phyloP scores from a whole-genome alignment of 106 monocot genomes.

The Phalaenopsis aphrodite region DNA sequence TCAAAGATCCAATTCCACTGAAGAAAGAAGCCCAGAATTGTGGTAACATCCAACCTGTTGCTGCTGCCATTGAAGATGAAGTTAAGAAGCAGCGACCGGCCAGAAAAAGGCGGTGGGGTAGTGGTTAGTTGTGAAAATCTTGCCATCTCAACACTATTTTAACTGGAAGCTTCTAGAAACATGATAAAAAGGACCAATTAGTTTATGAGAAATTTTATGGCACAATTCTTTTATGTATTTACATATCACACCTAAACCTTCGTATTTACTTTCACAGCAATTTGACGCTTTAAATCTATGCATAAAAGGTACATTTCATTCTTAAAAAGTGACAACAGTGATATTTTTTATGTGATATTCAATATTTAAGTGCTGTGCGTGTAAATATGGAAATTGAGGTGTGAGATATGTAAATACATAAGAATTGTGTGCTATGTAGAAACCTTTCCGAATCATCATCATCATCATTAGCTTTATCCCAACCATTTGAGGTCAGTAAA shows the following conservation, averaged over 20 bases:
- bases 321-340: too few species aligned
- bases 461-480: background rate
- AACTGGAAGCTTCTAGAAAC: background rate
- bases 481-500: background rate
- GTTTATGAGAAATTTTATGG: background rate
- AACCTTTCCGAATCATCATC: background rate
- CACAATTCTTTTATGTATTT: too few species aligned
- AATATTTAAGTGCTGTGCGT: too few species aligned
- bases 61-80: constrained; percentile 13
- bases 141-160: background rate
- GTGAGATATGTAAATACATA: too few species aligned
- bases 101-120: constrained; percentile 46
- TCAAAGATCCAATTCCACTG: constrained; percentile 32
- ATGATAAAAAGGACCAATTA: background rate
- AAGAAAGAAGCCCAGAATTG: constrained; percentile 16
- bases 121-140: constrained; percentile 1
- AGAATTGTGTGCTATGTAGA: too few species aligned
- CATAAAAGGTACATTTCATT: too few species aligned
- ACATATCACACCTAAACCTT: too few species aligned
- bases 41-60: background rate
- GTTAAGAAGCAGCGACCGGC: constrained; percentile 33
- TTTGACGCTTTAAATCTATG: too few species aligned
- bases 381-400: too few species aligned
- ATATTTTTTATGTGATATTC: too few species aligned
- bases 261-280: too few species aligned